Base-by-base conservation (phyloP, 2,329 filamentous ascomycete species). In the Ilyonectria robusta region DNA sequence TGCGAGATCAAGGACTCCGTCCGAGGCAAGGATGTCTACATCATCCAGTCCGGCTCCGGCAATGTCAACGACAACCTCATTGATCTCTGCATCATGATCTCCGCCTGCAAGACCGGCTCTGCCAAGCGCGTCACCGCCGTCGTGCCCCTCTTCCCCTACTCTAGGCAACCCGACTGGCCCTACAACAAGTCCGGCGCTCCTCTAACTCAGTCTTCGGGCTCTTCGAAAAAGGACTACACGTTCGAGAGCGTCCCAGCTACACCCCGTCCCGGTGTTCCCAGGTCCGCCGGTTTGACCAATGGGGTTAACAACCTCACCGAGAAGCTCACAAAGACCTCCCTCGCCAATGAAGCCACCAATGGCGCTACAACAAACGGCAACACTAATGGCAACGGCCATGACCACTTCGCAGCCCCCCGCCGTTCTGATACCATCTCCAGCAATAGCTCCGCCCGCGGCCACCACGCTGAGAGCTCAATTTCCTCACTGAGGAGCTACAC, bases 21-120 rank as follows among this genome's bases (percentile, higher is more conserved):
- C 58, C 93, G 96, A 75, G 96, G 94, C 75, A 99, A 99, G 82
- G 96, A 99, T 89, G 96, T 98, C 80, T 99, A 97, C 84, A 98
- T 98, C 79, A 94, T 99, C 77, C 95, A 98, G 83, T 96, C 94
- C 47, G 94, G 94, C 74, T 94, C 94, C 74, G 94, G 94, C 70
- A 93, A 93, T 76, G 94, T 98, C 83, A 99, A 99, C 80, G 96
- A 99, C 83, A 91, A 97, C 83, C 90, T 99, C 72, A 93, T 99
- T 85, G 96, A 99, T 79, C 91, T 98, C 56, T 93, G 97, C 81
- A 98, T 98, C 84, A 97, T 96, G 84, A 95, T 98, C 76, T 97
- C 94, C n/a, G 96, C 96, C 68, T 98, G 96, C 89, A 97, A 97
- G 84, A 91, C 93, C 13, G 94, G 94, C 75, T 98, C 95, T 46